Base-by-base conservation (phyloP, 2,329 filamentous ascomycete species). In the Colletotrichum magnum region DNA sequence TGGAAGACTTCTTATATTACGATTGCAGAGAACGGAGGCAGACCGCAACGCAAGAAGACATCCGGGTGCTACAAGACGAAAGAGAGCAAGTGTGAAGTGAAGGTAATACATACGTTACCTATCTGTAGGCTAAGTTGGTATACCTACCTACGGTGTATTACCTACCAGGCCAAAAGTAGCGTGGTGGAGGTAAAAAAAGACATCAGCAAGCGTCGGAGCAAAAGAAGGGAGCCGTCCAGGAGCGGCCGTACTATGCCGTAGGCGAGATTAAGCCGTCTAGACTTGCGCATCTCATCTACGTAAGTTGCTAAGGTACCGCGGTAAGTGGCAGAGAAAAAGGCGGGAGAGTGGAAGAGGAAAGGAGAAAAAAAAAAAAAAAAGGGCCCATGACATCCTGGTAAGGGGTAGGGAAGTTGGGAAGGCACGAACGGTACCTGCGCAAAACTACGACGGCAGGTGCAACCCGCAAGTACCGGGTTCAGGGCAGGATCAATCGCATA, bases 361-460 rank as follows among this genome's bases (percentile, higher is more conserved):
- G 26, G 16, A 32, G 43, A 52, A 45, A 32, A 13, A 53, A 36
- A 36, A 53, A 36, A 36, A 36, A 10, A 36, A 36, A 36, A 36
- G 32, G 32, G 32, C 32, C 41, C 16, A 18, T 26, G 48, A 18
- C 13, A 60, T 39, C 48, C 48, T 61, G 51, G 57, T 12, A 61
- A 43, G 43, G 41, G 54, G 32, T 13, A 18, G 47, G 41, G 63
- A 54, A 57, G 41, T 13, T 16, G 47, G 41, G 63, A 54, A 57
- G 41, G 51, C 43, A 69, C 51, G 62, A 69, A 66, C 56, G 67
- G 67, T 69, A 69, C 62, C 67, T 69, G 62, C 43, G 56, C 56
- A 26, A 67, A 66, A 51, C 39, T 36, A 51, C 18, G n/a, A 47
- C 28, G 12, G 56, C 61, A 69, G 47, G 66, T 51, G 61, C 32